Percentiles rank a stretch among this genome's conserved stretches.
Evolutionary conservation across 441 rosid species (phyloP).

Genomic region (Euphorbia celastroides): DNA sequence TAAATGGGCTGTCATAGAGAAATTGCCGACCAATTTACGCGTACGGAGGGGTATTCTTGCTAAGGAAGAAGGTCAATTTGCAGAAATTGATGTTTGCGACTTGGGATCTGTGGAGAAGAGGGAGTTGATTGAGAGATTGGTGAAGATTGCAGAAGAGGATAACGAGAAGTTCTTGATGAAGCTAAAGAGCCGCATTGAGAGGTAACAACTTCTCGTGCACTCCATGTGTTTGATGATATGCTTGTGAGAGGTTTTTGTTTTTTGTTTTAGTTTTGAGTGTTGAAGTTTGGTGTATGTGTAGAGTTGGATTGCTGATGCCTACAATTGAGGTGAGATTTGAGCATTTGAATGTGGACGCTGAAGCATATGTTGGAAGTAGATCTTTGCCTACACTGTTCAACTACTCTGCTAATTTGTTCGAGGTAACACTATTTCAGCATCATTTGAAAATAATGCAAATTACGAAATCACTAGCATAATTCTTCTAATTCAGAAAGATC

Average conservation of each 20-base stretch:
- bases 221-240: neutral
- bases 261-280: too few species aligned
- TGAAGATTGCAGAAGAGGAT: slow-evolving; percentile 53
- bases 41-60: slow-evolving; percentile 45
- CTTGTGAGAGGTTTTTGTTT: neutral
- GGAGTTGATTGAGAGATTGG: slow-evolving; percentile 48
- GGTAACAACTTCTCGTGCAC: too few species aligned
- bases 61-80: too few species aligned
- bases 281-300: too few species aligned
- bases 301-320: slow-evolving; percentile 57
- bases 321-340: slow-evolving; percentile 63
- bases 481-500: too few species aligned
- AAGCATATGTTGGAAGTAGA: slow-evolving; percentile 59
- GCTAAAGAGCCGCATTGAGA: slow-evolving; percentile 53
- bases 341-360: slow-evolving; percentile 52
- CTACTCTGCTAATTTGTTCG: slow-evolving; percentile 33
- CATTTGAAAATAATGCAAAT: neutral
- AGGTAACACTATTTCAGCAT: slow-evolving; percentile 21
- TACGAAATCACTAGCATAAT: neutral
- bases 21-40: slow-evolving; percentile 48
- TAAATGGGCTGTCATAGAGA: slow-evolving; percentile 67
- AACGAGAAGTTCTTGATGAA: slow-evolving; percentile 58
- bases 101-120: slow-evolving; percentile 46
- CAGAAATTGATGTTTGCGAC: slow-evolving; percentile 36
- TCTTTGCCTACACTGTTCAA: slow-evolving; percentile 67